Conservation (phyloP, 345 rosid genomes). For the Isatis tinctoria region DNA sequence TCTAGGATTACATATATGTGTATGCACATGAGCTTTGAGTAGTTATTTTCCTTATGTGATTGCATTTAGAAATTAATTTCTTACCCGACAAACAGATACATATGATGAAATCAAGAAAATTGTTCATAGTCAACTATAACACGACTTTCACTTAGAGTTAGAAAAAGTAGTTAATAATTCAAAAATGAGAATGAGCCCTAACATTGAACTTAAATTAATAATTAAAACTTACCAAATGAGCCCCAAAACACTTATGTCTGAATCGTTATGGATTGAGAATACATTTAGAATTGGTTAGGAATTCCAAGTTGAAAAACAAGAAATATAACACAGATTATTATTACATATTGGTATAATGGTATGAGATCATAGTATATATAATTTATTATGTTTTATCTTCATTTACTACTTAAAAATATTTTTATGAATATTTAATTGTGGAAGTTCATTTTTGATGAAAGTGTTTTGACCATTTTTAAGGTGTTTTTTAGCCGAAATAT, state of each 20-base stretch:
- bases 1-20: conserved; percentile 6
- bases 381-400: too few relatives aligned
- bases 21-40: conserved; percentile 3
- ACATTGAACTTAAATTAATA: not conserved
- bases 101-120: conserved; percentile 1
- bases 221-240: not conserved
- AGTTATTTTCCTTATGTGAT: conserved; percentile 23
- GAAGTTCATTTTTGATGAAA: too few relatives aligned
- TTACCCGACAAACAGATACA: conserved; percentile 17
- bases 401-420: too few relatives aligned
- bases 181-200: not conserved
- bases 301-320: not conserved
- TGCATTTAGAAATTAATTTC: conserved; percentile 27
- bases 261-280: not conserved
- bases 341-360: not conserved
- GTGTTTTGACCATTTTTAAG: too few relatives aligned
- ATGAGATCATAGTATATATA: not conserved
- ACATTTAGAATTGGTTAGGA: not conserved
- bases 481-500: too few relatives aligned
- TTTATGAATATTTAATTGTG: too few relatives aligned
- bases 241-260: not conserved
- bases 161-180: not conserved
- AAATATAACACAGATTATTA: not conserved
- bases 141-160: conserved; percentile 15
- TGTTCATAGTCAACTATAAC: conserved; percentile 24